Conservation (phyloP, 2,329 filamentous ascomycete species). For the Metarhizium brunneum region DNA sequence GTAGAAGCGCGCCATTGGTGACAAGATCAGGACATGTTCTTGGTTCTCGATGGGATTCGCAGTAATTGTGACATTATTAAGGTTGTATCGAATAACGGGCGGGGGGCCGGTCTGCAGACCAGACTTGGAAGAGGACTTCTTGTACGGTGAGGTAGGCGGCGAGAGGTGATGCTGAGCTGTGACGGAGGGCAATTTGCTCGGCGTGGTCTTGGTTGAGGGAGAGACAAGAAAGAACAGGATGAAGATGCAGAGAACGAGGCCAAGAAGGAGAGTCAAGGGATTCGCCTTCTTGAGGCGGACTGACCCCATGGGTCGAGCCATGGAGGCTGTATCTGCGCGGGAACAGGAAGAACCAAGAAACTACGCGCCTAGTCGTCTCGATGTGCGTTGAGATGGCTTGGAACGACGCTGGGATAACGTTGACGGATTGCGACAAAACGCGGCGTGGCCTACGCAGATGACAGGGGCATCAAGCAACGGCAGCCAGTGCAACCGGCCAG, state of each 20-base stretch:
- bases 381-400: background rate
- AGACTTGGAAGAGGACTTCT: constrained; percentile 26
- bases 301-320: constrained; percentile 51
- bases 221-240: constrained; percentile 56
- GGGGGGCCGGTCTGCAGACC: constrained; percentile 44
- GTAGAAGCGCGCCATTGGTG: constrained; percentile 89
- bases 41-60: constrained; percentile 64
- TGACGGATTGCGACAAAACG: background rate
- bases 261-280: constrained; percentile 65
- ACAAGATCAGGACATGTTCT: constrained; percentile 85
- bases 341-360: background rate
- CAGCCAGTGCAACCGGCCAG: background rate
- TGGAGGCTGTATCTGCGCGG: constrained; percentile 21
- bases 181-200: constrained; percentile 38
- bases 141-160: constrained; percentile 33
- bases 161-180: constrained; percentile 34
- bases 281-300: constrained; percentile 72
- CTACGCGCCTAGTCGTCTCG: background rate
- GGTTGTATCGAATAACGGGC: constrained; percentile 83
- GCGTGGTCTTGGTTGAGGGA: constrained; percentile 37
- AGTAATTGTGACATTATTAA: constrained; percentile 89
- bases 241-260: constrained; percentile 62
- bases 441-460: background rate
- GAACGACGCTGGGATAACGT: background rate
- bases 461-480: background rate